Conservation (phyloP, 768 basidiomycete species). For the Auricularia auricula-judae region DNA sequence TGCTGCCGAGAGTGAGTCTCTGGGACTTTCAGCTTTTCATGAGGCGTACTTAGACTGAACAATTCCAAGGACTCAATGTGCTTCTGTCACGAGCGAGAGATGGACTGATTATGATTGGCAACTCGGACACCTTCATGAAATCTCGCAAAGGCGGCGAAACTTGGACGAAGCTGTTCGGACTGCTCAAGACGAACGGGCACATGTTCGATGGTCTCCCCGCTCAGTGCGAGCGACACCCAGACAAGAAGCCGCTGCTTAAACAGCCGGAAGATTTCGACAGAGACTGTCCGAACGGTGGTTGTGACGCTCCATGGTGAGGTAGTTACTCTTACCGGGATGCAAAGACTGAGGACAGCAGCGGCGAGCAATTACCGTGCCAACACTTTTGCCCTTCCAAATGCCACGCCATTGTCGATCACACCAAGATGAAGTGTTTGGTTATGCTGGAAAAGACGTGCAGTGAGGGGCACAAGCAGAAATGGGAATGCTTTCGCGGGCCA, state of each 20-base stretch:
- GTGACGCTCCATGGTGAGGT: conserved; percentile 44
- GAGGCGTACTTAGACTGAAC: neutral
- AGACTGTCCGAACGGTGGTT: conserved; percentile 52
- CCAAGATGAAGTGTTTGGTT: conserved; percentile 38
- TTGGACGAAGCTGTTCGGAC: conserved; percentile 39
- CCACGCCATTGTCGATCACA: conserved; percentile 44
- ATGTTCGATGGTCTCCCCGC: conserved; percentile 51
- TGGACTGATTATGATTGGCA: conserved; percentile 56
- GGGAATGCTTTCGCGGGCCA: conserved; percentile 31
- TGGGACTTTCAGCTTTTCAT: neutral
- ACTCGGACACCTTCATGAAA: conserved; percentile 43
- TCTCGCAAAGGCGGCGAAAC: conserved; percentile 39
- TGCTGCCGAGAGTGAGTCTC: neutral
- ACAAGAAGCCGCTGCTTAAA: conserved; percentile 26
- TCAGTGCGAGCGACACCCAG: conserved; percentile 45
- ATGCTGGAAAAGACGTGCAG: conserved; percentile 29
- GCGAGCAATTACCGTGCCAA: conserved; percentile 35
- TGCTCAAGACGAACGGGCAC: conserved; percentile 32
- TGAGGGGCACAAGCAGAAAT: conserved; percentile 30
- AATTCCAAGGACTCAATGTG: conserved; percentile 40
- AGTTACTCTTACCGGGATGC: too few species aligned
- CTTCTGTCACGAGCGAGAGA: conserved; percentile 58
- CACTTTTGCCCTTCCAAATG: conserved; percentile 53
- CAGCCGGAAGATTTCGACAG: conserved; percentile 37
- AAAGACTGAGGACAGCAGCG: conserved; percentile 23